Evolutionary conservation across 768 basidiomycete genomes (phyloP).

Genomic region (Ephemerocybe angulata): DNA sequence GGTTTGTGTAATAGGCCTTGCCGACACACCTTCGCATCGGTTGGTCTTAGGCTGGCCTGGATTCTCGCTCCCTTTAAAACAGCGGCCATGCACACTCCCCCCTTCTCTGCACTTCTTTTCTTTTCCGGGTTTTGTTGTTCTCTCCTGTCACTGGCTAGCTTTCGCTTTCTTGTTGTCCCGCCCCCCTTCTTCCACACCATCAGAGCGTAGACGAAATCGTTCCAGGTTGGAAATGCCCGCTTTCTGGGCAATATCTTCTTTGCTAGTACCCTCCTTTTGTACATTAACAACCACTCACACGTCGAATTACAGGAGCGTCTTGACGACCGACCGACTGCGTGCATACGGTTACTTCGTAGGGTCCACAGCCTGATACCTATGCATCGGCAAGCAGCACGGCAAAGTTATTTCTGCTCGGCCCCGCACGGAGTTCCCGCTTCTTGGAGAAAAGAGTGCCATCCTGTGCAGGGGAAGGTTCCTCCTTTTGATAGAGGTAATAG

Average conservation of each 20-base stretch:
- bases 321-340: not conserved
- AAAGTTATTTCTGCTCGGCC: conserved; percentile 76
- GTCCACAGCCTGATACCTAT: not conserved
- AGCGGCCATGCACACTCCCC: no score
- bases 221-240: no score
- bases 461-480: not conserved
- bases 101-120: no score
- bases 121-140: no score
- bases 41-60: not conserved
- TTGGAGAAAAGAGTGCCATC: conserved; percentile 21
- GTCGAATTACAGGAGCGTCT: not conserved
- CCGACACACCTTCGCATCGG: not conserved
- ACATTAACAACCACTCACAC: not conserved
- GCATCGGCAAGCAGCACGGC: conserved; percentile 37
- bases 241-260: no score
- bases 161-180: no score
- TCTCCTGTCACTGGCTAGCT: no score
- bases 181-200: no score
- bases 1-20: conserved; percentile 59
- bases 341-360: not conserved
- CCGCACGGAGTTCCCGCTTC: conserved; percentile 55
- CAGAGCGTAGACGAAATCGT: no score
- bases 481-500: conserved; percentile 78
- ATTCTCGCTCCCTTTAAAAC: not conserved
- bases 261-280: not conserved